phyloP scores from a whole-genome alignment of 495 filamentous ascomycete genomes.

The Barbatosphaeria neglecta region DNA sequence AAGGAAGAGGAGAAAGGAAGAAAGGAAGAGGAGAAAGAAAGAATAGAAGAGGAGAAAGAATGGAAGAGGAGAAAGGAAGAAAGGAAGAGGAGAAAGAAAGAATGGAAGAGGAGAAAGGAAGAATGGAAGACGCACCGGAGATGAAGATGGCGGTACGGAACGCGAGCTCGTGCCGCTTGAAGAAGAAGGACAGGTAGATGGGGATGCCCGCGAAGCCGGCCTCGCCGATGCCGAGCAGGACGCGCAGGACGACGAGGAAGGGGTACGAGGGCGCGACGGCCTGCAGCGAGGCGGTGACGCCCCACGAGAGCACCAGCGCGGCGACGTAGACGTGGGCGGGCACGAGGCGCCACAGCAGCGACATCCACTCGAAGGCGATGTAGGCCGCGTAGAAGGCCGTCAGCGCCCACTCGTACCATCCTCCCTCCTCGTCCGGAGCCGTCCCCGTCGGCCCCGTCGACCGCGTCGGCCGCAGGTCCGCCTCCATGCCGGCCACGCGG shows the following conservation, averaged over 20 bases:
- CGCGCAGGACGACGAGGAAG: constrained; percentile 52
- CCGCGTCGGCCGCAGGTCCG: constrained; percentile 48
- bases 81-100: constrained; percentile 37
- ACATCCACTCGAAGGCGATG: constrained; percentile 59
- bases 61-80: not conserved
- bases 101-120: not conserved
- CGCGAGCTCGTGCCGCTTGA: constrained; percentile 68
- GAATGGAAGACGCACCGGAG: constrained; percentile 39
- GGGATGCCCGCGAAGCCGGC: constrained; percentile 69
- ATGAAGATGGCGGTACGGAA: constrained; percentile 74
- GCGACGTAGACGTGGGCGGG: constrained; percentile 49
- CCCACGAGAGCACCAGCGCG: constrained; percentile 57
- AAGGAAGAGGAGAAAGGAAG: not conserved
- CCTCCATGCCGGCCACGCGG: constrained; percentile 57
- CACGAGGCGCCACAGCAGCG: constrained; percentile 63
- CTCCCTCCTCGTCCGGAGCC: constrained; percentile 44
- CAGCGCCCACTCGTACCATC: constrained; percentile 67
- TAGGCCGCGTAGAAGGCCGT: constrained; percentile 67
- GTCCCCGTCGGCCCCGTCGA: constrained; percentile 37
- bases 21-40: constrained; percentile 37
- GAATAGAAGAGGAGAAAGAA: no score
- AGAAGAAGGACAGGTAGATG: constrained; percentile 78
- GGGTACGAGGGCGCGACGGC: constrained; percentile 59
- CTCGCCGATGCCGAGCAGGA: constrained; percentile 61
- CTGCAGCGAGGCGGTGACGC: constrained; percentile 60